Percentiles rank a stretch among this genome's conserved stretches.
Conservation (phyloP, 164 flowering plant species). For the Berberis vulgaris region DNA sequence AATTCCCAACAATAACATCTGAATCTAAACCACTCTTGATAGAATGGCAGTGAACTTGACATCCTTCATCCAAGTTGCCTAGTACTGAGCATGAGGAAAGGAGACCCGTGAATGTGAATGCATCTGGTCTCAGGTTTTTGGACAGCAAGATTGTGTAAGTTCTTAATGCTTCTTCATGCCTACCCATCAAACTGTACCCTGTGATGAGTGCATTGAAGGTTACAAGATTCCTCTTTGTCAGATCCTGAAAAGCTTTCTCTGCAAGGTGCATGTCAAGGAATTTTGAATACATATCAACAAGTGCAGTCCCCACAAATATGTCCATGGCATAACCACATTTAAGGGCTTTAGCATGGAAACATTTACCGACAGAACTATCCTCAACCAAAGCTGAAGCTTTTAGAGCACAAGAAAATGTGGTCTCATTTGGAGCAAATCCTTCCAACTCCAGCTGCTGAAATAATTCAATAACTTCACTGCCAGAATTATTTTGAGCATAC, state of each 20-base stretch:
- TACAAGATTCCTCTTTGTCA: conserved; percentile 1
- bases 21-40: conserved; percentile 8
- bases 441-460: conserved; percentile 4
- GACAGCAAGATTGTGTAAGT: background rate
- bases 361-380: background rate
- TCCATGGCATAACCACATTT: background rate
- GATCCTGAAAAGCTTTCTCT: conserved; percentile 7
- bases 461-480: conserved; percentile 2
- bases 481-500: conserved; percentile 2
- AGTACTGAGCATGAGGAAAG: conserved; percentile 3
- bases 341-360: conserved; percentile 4
- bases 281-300: conserved; percentile 10
- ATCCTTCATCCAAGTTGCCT: background rate
- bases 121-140: conserved; percentile 5
- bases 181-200: conserved; percentile 3
- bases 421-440: conserved; percentile 8
- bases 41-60: conserved; percentile 3
- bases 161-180: background rate
- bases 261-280: background rate
- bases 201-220: conserved; percentile 8
- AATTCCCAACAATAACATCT: conserved; percentile 2
- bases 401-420: conserved; percentile 5
- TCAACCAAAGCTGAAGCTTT: conserved; percentile 3
- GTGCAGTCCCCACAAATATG: conserved; percentile 8
- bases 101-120: conserved; percentile 5